Percentiles rank a stretch among this genome's conserved stretches.
Evolutionary conservation across 805 yeast genomes (phyloP).

Genomic region (Candida maesae): DNA sequence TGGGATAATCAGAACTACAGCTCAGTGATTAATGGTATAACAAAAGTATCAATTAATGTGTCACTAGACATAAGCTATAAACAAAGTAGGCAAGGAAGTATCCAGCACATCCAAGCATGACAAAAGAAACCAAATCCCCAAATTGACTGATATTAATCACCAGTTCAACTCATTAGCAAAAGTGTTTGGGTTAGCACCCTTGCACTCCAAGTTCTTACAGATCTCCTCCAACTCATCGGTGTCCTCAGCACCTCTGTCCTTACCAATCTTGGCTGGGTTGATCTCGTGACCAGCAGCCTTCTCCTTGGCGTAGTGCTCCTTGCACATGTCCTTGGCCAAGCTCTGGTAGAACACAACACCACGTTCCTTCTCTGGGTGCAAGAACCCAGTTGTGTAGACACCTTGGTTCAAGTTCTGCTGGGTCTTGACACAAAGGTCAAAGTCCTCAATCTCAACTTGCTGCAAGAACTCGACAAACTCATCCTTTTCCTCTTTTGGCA

Average conservation of each 20-base stretch:
- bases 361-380: constrained; percentile 55
- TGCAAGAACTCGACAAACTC: constrained; percentile 63
- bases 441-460: constrained; percentile 59
- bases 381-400: constrained; percentile 52
- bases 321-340: constrained; percentile 54
- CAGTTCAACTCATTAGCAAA: constrained; percentile 26
- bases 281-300: constrained; percentile 41
- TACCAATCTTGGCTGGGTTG: constrained; percentile 46
- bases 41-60: too few species aligned
- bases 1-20: too few species aligned
- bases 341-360: constrained; percentile 58
- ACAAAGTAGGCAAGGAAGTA: too few species aligned
- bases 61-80: too few species aligned
- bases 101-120: too few species aligned
- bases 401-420: constrained; percentile 62
- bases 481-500: constrained; percentile 47
- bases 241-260: constrained; percentile 36
- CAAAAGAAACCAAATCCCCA: too few species aligned
- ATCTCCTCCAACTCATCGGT: constrained; percentile 48
- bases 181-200: constrained; percentile 38
- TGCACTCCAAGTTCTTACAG: constrained; percentile 49
- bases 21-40: too few species aligned
- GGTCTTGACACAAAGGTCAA: constrained; percentile 53
- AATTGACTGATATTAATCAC: constrained; percentile 7
- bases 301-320: constrained; percentile 47